phyloP scores from a whole-genome alignment of 2,329 filamentous ascomycete species.

The Colletotrichum chlorophyti region DNA sequence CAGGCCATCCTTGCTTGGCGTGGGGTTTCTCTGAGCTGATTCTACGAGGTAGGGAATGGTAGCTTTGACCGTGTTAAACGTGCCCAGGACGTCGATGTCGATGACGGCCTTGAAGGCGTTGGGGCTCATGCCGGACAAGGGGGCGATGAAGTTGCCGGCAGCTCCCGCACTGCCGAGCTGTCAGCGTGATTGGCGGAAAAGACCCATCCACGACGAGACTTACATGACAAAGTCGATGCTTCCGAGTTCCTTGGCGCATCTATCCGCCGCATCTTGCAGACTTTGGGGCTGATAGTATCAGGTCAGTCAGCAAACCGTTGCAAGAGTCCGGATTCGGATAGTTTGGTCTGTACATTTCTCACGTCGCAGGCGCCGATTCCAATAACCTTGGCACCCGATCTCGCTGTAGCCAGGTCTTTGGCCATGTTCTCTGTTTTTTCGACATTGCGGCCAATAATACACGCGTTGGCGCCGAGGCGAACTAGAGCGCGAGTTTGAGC shows the following conservation, averaged over 20 bases:
- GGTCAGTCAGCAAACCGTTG: background rate
- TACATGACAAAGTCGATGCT: slow-evolving; percentile 93
- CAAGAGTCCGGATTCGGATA: background rate
- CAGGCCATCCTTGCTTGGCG: slow-evolving; percentile 63
- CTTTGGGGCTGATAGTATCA: slow-evolving; percentile 56
- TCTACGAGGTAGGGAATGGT: slow-evolving; percentile 81
- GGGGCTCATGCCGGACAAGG: slow-evolving; percentile 78
- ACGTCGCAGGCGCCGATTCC: slow-evolving; percentile 85
- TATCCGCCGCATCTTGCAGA: slow-evolving; percentile 76
- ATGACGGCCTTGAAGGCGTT: slow-evolving; percentile 97
- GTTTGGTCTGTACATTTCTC: slow-evolving; percentile 63
- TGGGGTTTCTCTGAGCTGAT: slow-evolving; percentile 72
- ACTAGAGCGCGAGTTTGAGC: slow-evolving; percentile 93
- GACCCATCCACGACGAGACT: slow-evolving; percentile 35
- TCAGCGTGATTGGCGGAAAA: background rate
- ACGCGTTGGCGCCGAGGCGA: slow-evolving; percentile 88
- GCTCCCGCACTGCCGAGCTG: slow-evolving; percentile 76
- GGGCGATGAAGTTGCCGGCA: slow-evolving; percentile 92
- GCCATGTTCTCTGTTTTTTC: slow-evolving; percentile 87
- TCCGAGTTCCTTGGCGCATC: slow-evolving; percentile 83
- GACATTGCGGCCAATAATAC: slow-evolving; percentile 88
- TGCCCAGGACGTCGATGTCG: slow-evolving; percentile 93
- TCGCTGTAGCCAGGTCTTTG: slow-evolving; percentile 79
- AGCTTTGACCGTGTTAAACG: slow-evolving; percentile 94
- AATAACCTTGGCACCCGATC: slow-evolving; percentile 82